A percentile compares a stretch with the other conserved stretches of the same genome.
Conservation (phyloP, 2,329 filamentous ascomycete species). For the Aspergillus sp. region DNA sequence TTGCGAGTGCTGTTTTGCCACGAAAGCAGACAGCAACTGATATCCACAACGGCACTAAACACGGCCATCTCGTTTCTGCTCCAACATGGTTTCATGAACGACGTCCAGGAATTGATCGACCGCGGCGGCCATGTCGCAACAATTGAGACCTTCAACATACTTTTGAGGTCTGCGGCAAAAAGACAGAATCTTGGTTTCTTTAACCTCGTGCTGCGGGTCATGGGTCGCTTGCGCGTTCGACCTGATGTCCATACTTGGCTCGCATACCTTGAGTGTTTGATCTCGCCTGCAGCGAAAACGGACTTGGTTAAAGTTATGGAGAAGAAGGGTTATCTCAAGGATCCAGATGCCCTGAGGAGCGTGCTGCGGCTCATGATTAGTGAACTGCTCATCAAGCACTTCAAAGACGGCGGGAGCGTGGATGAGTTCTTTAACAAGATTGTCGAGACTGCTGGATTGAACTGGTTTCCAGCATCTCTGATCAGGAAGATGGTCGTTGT, state of each 20-base stretch:
- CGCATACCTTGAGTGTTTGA: constrained; percentile 34
- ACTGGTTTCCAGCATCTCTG: constrained; percentile 39
- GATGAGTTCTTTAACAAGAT: constrained; percentile 40
- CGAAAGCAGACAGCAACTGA: constrained; percentile 26
- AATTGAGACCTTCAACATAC: constrained; percentile 46
- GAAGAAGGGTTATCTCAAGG: constrained; percentile 31
- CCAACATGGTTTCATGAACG: constrained; percentile 29
- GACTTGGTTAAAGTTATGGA: constrained; percentile 32
- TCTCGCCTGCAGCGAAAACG: constrained; percentile 28
- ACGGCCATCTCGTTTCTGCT: constrained; percentile 40
- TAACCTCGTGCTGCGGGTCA: constrained; percentile 36
- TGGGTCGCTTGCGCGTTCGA: constrained; percentile 37
- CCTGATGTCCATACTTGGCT: constrained; percentile 47
- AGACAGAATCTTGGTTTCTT: constrained; percentile 42
- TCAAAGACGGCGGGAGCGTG: constrained; percentile 34
- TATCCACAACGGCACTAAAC: constrained; percentile 46
- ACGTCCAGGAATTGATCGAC: constrained; percentile 36
- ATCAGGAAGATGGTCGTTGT: constrained; percentile 41
- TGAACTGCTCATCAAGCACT: constrained; percentile 32
- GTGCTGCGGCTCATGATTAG: constrained; percentile 33
- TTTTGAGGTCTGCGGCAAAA: constrained; percentile 40
- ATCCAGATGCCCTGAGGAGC: constrained; percentile 22
- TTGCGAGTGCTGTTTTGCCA: constrained; percentile 35
- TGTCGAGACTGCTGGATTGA: constrained; percentile 32
- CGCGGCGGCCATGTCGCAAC: constrained; percentile 37